Evolutionary conservation across 306 rosid genomes (phyloP).

Genomic region (Ammopiptanthus mongolicus): DNA sequence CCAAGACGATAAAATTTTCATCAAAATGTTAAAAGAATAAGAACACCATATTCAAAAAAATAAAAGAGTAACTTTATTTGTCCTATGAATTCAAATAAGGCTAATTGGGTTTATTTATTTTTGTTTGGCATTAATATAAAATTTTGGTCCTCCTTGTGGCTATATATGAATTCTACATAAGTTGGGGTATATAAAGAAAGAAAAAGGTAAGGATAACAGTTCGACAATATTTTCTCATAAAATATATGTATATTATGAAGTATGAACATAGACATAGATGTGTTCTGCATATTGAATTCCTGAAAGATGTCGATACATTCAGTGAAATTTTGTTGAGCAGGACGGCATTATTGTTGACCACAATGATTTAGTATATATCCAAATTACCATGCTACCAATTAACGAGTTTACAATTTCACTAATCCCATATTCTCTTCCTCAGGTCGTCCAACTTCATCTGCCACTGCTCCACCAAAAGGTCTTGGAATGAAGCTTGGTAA

Average conservation of each 20-base stretch:
- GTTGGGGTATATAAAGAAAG: background rate
- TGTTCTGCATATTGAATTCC: background rate
- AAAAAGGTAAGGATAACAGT: background rate
- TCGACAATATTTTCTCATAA: background rate
- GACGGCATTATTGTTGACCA: background rate
- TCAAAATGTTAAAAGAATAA: background rate
- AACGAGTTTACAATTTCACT: slow-evolving; percentile 19
- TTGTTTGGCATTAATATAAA: background rate
- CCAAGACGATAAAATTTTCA: background rate
- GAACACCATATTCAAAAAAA: background rate
- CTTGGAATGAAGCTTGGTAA: slow-evolving; percentile 88
- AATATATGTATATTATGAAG: background rate
- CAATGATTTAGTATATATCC: slow-evolving; percentile 12
- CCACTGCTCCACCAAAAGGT: slow-evolving; percentile 94
- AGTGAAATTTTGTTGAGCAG: background rate
- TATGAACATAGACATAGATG: background rate
- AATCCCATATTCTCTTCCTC: slow-evolving; percentile 8
- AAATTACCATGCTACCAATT: slow-evolving; percentile 4
- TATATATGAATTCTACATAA: background rate
- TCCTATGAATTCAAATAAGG: background rate
- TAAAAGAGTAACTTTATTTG: background rate
- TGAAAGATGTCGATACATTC: background rate
- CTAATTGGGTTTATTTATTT: background rate
- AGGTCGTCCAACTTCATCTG: slow-evolving; percentile 78
- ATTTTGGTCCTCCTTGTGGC: background rate